Base-by-base conservation (phyloP, 257 asterid species). In the Gentiana straminea region DNA sequence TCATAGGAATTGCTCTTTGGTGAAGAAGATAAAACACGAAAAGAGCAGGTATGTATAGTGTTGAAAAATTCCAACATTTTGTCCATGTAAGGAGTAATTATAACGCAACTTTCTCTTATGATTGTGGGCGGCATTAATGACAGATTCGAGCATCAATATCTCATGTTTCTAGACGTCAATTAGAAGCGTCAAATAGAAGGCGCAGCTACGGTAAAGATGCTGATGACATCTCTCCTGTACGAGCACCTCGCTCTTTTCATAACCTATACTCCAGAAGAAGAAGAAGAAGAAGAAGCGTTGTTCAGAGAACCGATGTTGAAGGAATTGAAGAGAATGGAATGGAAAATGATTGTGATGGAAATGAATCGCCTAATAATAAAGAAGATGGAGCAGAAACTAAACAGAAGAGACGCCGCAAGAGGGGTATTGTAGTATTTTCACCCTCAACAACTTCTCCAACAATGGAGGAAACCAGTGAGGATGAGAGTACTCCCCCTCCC, bases 111-210 rank as follows among this genome's bases (percentile, higher is more conserved):
- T 41, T 39, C 10, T 41, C 46, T 41, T 41, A 41, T 41, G 46
- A 5, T 41, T 41, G 46, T 41, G 2, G 46, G 4, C 7, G 46
- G 8, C 9, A 41, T 41, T 41, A 2, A 5, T 41, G 46, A 52
- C 75, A 77, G 77, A 62, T 77, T 33, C 79, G 73, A 70, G 79
- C 62, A 51, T 60, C 75, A 37, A 73, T 77, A 67, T 75, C 65
- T 11, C 65, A 70, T 57, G 68, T 70, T 62, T 68, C 67, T 51
- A 65, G 51, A 59, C 70, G 74, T n/a, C 79, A 77, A 51, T 61
- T 73, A 33, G 75, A 77, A 64, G 79, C 79, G 57, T 50, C 73
- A 58, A 60, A 50, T 34, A 70, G 64, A 70, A 67, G 66, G 66
- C 76, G 79, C 35, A 65, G 39, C 55, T 49, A 51, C 10, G 68